A percentile compares a stretch with the other conserved stretches of the same genome.
phyloP scores from a whole-genome alignment of 148 eudicot species.

The Euryodendron excelsum region DNA sequence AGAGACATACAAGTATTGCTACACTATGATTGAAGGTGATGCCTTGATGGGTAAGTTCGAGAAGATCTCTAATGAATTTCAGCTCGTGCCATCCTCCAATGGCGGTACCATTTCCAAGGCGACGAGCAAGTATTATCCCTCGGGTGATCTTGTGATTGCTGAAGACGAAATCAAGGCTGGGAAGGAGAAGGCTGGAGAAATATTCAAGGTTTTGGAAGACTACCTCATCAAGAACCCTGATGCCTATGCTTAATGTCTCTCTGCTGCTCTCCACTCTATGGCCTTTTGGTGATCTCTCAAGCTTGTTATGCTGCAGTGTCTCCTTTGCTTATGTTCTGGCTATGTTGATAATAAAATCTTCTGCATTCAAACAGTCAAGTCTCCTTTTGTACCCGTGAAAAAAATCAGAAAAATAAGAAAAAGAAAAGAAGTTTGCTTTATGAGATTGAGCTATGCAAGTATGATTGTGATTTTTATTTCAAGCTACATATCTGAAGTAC shows the following conservation, averaged over 20 bases:
- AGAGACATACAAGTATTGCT: conserved; percentile 4
- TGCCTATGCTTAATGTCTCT: conserved; percentile 16
- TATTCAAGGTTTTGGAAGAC: conserved; percentile 22
- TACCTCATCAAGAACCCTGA: conserved; percentile 20
- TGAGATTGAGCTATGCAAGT: too few species aligned
- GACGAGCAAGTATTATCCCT: background rate
- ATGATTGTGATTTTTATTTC: too few species aligned
- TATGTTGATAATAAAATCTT: too few species aligned
- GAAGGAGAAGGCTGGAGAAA: background rate
- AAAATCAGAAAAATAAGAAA: too few species aligned
- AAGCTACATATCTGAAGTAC: too few species aligned
- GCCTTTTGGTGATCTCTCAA: too few species aligned
- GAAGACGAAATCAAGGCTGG: conserved; percentile 19
- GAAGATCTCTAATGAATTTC: background rate
- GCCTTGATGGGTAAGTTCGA: conserved; percentile 3
- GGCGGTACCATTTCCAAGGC: background rate
- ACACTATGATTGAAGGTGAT: conserved; percentile 13
- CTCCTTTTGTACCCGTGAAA: too few species aligned
- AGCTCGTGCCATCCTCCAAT: background rate
- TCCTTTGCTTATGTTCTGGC: too few species aligned
- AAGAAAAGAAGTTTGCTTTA: too few species aligned
- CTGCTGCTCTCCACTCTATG: too few species aligned
- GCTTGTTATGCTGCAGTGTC: too few species aligned
- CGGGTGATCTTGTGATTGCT: background rate
- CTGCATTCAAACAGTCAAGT: too few species aligned